Conservation (phyloP, 306 rosid genomes). For the Lablab purpureus region DNA sequence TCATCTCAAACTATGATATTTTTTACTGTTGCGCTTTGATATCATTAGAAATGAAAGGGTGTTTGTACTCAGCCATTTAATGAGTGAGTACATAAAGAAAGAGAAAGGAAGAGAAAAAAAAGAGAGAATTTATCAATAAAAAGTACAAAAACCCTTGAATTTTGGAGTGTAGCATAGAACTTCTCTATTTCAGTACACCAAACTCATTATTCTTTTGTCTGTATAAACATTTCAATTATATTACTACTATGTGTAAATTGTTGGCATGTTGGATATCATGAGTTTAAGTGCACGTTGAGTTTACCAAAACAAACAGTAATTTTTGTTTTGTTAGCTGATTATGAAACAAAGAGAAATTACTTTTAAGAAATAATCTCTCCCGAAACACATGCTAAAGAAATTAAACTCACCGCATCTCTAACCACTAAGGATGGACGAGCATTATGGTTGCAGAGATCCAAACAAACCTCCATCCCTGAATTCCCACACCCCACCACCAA, state of each 20-base stretch:
- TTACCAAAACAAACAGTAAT: background rate
- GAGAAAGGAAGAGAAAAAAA: background rate
- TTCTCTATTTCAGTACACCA: background rate
- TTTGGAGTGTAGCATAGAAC: background rate
- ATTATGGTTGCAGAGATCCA: constrained; percentile 84
- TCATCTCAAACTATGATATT: constrained; percentile 21
- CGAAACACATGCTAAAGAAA: background rate
- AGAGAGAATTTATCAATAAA: background rate
- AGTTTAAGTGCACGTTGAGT: constrained; percentile 11
- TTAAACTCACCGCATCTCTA: constrained; percentile 73
- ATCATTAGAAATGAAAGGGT: background rate
- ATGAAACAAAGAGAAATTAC: background rate
- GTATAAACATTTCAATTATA: background rate
- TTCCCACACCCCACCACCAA: constrained; percentile 97
- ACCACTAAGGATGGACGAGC: constrained; percentile 84
- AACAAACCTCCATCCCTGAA: constrained; percentile 95
- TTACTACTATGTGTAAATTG: background rate
- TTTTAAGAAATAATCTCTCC: background rate
- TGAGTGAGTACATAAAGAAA: background rate
- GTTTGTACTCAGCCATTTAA: background rate
- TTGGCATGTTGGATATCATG: constrained; percentile 10
- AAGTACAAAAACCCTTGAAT: background rate
- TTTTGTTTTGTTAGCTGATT: background rate
- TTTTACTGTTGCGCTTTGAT: background rate
- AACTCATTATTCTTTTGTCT: background rate